phyloP scores from a whole-genome alignment of 495 filamentous ascomycete genomes.

The Pyrenula aspistea region DNA sequence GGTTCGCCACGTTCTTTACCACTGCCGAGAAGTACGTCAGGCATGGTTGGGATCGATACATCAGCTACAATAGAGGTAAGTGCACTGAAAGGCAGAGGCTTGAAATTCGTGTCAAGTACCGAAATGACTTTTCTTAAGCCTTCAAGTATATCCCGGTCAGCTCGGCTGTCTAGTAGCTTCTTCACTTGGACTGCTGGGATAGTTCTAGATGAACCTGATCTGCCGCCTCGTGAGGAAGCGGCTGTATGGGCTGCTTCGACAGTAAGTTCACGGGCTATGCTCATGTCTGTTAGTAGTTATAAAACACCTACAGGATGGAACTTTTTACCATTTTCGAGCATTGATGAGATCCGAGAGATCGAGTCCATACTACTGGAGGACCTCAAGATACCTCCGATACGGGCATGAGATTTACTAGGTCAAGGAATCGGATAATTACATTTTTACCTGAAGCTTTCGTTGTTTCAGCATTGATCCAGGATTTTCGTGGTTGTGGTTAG shows the following conservation, averaged over 20 bases:
- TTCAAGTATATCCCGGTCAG: conserved; percentile 86
- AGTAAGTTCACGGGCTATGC: conserved; percentile 81
- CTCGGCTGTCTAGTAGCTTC: conserved; percentile 86
- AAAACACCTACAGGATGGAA: conserved; percentile 10
- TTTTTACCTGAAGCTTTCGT: too few relatives aligned
- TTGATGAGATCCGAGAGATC: conserved; percentile 82
- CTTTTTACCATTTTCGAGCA: conserved; percentile 73
- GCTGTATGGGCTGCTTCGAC: conserved; percentile 89
- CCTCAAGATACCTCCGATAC: too few relatives aligned
- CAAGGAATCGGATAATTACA: too few relatives aligned
- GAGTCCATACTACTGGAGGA: conserved; percentile 94
- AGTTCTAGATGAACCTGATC: conserved; percentile 28
- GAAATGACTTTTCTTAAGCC: conserved; percentile 82
- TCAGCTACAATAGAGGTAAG: conserved; percentile 48
- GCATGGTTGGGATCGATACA: conserved; percentile 76
- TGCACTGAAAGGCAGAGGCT: background rate
- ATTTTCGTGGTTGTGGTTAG: too few relatives aligned
- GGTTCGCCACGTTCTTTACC: conserved; percentile 89
- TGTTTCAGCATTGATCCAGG: too few relatives aligned
- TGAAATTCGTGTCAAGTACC: too few relatives aligned
- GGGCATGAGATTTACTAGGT: too few relatives aligned
- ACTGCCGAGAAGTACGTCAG: conserved; percentile 85
- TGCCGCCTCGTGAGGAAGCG: conserved; percentile 28
- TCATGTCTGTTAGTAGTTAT: conserved; percentile 6
- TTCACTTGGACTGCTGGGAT: conserved; percentile 59